phyloP scores from a whole-genome alignment of 768 basidiomycete species.

The Baorangia bicolor region DNA sequence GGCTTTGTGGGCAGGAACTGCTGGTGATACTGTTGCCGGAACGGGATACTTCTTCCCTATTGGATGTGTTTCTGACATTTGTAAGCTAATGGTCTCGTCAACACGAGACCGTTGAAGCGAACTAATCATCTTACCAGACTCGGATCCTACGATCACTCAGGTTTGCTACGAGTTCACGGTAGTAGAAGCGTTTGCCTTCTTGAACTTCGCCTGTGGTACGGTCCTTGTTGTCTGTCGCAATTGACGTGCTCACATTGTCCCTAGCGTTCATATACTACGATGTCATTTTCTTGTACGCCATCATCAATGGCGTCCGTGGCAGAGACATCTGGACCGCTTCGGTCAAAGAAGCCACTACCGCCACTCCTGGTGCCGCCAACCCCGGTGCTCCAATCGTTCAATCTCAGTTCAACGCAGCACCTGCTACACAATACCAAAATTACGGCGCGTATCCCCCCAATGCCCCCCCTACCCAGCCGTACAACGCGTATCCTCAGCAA shows the following conservation, averaged over 20 bases:
- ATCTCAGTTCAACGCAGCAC: slow-evolving; percentile 7
- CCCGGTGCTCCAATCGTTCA: slow-evolving; percentile 2
- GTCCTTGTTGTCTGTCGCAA: background rate
- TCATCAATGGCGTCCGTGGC: slow-evolving; percentile 23
- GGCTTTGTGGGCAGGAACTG: slow-evolving; percentile 21
- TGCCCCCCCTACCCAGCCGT: background rate
- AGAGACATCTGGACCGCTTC: slow-evolving; percentile 25
- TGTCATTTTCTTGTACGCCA: slow-evolving; percentile 21
- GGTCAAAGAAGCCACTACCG: slow-evolving; percentile 16
- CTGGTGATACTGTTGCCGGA: slow-evolving; percentile 10
- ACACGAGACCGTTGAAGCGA: background rate
- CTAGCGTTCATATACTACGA: slow-evolving; percentile 27
- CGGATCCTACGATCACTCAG: slow-evolving; percentile 2
- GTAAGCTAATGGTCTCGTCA: slow-evolving; percentile 1
- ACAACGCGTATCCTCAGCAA: slow-evolving; percentile 10
- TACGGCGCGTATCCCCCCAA: slow-evolving; percentile 2
- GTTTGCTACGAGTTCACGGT: slow-evolving; percentile 20
- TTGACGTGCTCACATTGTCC: background rate
- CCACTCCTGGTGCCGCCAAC: background rate
- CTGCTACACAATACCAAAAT: slow-evolving; percentile 4
- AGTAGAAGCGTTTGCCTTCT: slow-evolving; percentile 22
- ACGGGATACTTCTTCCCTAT: slow-evolving; percentile 10
- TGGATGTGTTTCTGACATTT: slow-evolving; percentile 14
- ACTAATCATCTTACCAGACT: slow-evolving; percentile 6
- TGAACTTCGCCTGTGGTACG: slow-evolving; percentile 27